Base-by-base conservation (phyloP, 2,329 filamentous ascomycete genomes). In the Penicillium crustosum region DNA sequence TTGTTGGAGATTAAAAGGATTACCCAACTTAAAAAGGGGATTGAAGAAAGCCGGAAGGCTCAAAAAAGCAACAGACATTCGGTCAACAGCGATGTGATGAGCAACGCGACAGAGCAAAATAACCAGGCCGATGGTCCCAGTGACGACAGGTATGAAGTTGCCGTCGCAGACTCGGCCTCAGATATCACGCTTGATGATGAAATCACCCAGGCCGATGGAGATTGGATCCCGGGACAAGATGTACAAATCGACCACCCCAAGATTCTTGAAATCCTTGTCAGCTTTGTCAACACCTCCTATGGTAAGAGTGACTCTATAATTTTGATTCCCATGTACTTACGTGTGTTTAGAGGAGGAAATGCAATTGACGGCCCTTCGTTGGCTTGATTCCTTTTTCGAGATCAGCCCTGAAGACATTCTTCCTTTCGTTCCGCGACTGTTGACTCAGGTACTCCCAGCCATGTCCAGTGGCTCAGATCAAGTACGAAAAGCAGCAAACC, bases 141-240 rank as follows among this genome's bases (percentile, higher is more conserved):
- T 41, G 72, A 74, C 5, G 73, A 77, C 23, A 75, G 70, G 33
- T 78, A 81, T 12, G 86, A 89, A 43, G 82, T 87, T 58, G 85
- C 82, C 6, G 77, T 81, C 38, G 77, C 74, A 49, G 79, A 82
- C 55, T 79, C 77, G 2, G 79, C 73, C 35, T 77, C 77, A 10
- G 75, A 70, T 3, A 69, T 65, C 33, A 72, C 73, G 5, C 83
- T 84, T 59, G 77, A 86, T 27, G 82, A 83, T 15, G 80, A 81
- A 23, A 77, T 76, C 19, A 77, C 81, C 17, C 87, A 86, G 60
- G 86, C 84, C 44, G 93, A 96, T 66, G 93, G 93, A 59, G 94
- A 97, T 70, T 99, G 93, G 92, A 88, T 97, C 45, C 95, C 95
- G 0, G 94, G 95, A 1, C 94, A 99, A 75, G 94, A 99, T 73